Base-by-base conservation (phyloP, 352 stramenopile species). In the Discostella stelligera region DNA sequence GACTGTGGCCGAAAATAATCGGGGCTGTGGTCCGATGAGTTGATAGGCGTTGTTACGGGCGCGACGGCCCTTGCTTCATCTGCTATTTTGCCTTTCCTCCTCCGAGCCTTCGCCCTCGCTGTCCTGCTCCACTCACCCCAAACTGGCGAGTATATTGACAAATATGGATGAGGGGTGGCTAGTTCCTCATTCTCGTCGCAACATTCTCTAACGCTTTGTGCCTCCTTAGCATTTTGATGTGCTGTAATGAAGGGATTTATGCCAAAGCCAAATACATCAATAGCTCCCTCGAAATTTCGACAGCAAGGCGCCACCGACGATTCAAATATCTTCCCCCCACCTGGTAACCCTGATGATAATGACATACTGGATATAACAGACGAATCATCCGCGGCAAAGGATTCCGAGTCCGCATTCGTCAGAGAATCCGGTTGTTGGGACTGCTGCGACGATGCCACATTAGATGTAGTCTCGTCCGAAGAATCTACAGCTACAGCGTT, bases 251-350 rank as follows among this genome's bases (percentile, higher is more conserved):
- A 85, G 16, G 81, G 70, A 63, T 89, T 83, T 6, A 85, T 55
- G 23, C 85, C 88, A 79, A 88, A 87, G 32, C 89, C 89, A 80
- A 91, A 91, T 18, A 73, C 72, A 52, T 87, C 73, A 61, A 94
- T 74, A 0, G 83, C 83, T 21, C 81, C 79, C 21, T 92, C 79
- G 23, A 94, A 61, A 77, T 94, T 94, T 8, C 77, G 67, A 60
- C 63, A 78, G 63, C 77, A 84, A 52, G 80, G 76, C 44, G 46
- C 53, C 16, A 87, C 41, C 50, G 21, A 32, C 0, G 71, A 56
- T 60, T 80, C 59, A 25, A 87, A 82, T 27, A 68, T 60, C 27
- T 72, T 73, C 16, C 62, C 64, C 16, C 66, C 71, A 6, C 20
- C 52, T 9, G 16, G 23, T 4, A 56, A 62, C 18, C 54, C 37